Conservation (phyloP, 306 rosid species). For the Geum urbanum region DNA sequence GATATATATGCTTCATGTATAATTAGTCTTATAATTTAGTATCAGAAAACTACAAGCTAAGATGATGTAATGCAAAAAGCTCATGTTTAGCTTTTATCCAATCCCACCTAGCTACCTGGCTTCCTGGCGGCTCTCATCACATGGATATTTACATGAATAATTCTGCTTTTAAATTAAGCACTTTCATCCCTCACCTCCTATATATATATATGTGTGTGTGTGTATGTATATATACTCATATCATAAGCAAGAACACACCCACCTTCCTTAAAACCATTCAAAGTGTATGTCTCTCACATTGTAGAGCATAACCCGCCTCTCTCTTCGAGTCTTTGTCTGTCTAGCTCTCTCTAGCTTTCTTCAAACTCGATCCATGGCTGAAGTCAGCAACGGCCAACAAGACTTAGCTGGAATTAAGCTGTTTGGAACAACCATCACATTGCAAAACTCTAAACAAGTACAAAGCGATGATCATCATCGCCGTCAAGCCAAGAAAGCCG, state of each 20-base stretch:
- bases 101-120: slow-evolving; percentile 31
- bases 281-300: neutral
- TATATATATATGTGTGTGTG: neutral
- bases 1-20: neutral
- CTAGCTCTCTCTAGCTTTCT: slow-evolving; percentile 1
- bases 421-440: slow-evolving; percentile 60
- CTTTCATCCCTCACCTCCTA: slow-evolving; percentile 26
- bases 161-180: slow-evolving; percentile 9
- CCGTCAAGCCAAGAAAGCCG: slow-evolving; percentile 18
- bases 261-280: slow-evolving; percentile 9
- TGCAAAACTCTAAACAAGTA: slow-evolving; percentile 28
- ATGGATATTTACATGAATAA: slow-evolving; percentile 19
- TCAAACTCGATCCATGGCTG: slow-evolving; percentile 43
- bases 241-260: neutral
- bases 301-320: neutral
- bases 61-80: slow-evolving; percentile 60
- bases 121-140: slow-evolving; percentile 34
- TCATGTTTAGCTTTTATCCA: slow-evolving; percentile 40
- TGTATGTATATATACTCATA: neutral
- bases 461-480: slow-evolving; percentile 30
- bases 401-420: slow-evolving; percentile 68
- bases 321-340: neutral
- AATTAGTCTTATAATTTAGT: neutral
- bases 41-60: slow-evolving; percentile 13
- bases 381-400: slow-evolving; percentile 37